Conservation (phyloP, 139 green algal genomes). For the Ettlia oleoabundans region DNA sequence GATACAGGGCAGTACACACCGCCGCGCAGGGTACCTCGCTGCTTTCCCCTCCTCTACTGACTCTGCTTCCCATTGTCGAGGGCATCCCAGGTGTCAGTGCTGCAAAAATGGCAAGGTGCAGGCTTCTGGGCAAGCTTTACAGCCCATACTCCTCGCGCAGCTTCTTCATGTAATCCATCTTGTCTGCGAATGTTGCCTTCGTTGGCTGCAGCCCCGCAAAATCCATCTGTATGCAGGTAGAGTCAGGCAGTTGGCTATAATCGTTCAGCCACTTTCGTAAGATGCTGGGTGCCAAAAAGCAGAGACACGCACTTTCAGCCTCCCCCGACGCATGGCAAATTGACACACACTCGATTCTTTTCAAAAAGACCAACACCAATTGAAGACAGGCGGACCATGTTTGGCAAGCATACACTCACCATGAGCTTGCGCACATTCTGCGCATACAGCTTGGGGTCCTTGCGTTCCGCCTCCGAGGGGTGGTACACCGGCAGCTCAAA, state of each 20-base stretch:
- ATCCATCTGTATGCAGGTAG: slow-evolving; percentile 12
- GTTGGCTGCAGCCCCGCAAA: slow-evolving; percentile 35
- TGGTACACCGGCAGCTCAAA: slow-evolving; percentile 85
- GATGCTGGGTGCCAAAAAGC: no score
- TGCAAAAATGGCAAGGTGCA: no score
- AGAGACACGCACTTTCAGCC: no score
- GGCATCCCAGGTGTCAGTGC: no score
- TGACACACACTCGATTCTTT: no score
- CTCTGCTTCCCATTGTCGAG: no score
- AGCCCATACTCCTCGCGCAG: slow-evolving; percentile 36
- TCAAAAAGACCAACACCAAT: no score
- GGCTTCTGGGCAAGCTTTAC: no score
- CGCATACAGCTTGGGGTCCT: slow-evolving; percentile 75
- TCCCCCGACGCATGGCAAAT: no score
- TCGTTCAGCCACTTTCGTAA: no score
- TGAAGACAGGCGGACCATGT: no score
- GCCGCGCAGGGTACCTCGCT: neutral
- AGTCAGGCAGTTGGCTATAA: neutral
- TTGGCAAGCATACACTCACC: slow-evolving; percentile 42
- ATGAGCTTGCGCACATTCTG: slow-evolving; percentile 78
- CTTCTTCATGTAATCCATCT: slow-evolving; percentile 52
- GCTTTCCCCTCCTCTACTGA: no score
- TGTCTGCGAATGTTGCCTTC: slow-evolving; percentile 54
- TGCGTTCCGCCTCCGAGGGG: slow-evolving; percentile 65
- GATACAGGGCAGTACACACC: neutral